Base-by-base conservation (phyloP, 495 filamentous ascomycete genomes). In the Xylaria palmicola region DNA sequence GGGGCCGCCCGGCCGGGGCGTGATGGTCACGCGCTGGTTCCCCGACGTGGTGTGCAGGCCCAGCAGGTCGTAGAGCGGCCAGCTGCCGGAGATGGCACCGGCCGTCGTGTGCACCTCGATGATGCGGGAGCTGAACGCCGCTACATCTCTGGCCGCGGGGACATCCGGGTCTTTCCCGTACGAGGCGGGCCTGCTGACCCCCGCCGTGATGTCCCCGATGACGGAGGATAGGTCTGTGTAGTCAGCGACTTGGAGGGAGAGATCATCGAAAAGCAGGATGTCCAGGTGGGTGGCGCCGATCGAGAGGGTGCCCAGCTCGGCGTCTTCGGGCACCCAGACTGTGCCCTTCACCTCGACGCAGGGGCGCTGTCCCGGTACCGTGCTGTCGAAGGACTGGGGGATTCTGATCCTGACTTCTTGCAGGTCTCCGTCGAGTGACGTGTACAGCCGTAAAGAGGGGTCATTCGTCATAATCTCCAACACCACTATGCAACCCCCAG, bases 31-130 rank as follows among this genome's bases (percentile, higher is more conserved):
- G 8, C 56, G 39, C 54, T 80, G 69, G 51, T 60, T 62, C 24
- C 79, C 79, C 0, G 76, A 74, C 1, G 65, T 72, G 37, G 71
- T 72, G 10, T 72, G 63, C 3, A 81, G 62, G 0, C 60, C 56
- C 0, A 81, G 65, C 37, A 73, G 68, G 57, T 80, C 74, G 60
- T 72, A 74, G 0, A 81, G 57, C 0, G 78, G 76, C 76, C 77
- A 81, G 43, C 66, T 62, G 22, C 79, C 79, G 10, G 36, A 27
- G 63, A 81, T 77, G 7, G 50, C 19, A 0, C 70, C 76, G 0
- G 76, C 65, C 3, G 71, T 75, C 10, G 77, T 76, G 4, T 57
- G 48, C 1, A 71, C 68, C 15, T 72, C 66, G 56, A 75, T 68
- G 45, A 67, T 48, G 30, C 72, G 68, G 0, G 77, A 75, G 60